Evolutionary conservation across 2,329 filamentous ascomycete species (phyloP).

Genomic region (Didymella glomerata): DNA sequence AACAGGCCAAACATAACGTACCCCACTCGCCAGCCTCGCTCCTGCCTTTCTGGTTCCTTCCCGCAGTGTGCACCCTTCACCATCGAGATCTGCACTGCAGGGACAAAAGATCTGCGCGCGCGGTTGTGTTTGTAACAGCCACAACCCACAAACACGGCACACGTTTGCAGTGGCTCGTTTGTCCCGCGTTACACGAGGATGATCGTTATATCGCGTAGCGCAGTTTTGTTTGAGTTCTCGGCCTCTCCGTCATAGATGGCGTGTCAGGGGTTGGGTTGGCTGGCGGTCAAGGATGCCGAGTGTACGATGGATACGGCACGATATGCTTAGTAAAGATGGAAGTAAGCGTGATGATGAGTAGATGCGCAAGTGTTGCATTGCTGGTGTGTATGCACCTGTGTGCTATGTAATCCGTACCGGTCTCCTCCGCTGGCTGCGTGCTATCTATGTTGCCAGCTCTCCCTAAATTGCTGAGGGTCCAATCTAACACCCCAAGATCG

Average conservation of each 20-base stretch:
- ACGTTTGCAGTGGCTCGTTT: slow-evolving; percentile 2
- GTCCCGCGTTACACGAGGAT: slow-evolving; percentile 3
- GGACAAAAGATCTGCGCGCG: slow-evolving; percentile 16
- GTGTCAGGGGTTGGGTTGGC: neutral
- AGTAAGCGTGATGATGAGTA: neutral
- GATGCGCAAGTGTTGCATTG: slow-evolving; percentile 4
- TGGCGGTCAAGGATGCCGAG: neutral
- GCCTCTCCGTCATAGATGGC: slow-evolving; percentile 1
- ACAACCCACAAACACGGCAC: slow-evolving; percentile 7
- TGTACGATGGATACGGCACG: neutral
- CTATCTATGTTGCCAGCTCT: neutral
- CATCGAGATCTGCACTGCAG: slow-evolving; percentile 18
- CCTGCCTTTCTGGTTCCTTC: neutral
- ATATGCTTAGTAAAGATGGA: neutral
- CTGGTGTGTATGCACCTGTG: slow-evolving; percentile 1
- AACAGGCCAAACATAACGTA: neutral
- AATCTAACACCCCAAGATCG: slow-evolving; percentile 4
- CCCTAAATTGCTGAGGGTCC: neutral
- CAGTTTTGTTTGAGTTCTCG: slow-evolving; percentile 1
- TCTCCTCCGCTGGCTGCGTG: neutral
- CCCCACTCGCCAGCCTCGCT: neutral
- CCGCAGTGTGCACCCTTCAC: neutral
- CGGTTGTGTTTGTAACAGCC: slow-evolving; percentile 10
- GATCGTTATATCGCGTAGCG: slow-evolving; percentile 12
- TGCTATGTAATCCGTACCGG: neutral